A percentile compares a stretch with the other conserved stretches of the same genome.
phyloP scores from a whole-genome alignment of 2,329 filamentous ascomycete genomes.

The Scytalidium sp. region DNA sequence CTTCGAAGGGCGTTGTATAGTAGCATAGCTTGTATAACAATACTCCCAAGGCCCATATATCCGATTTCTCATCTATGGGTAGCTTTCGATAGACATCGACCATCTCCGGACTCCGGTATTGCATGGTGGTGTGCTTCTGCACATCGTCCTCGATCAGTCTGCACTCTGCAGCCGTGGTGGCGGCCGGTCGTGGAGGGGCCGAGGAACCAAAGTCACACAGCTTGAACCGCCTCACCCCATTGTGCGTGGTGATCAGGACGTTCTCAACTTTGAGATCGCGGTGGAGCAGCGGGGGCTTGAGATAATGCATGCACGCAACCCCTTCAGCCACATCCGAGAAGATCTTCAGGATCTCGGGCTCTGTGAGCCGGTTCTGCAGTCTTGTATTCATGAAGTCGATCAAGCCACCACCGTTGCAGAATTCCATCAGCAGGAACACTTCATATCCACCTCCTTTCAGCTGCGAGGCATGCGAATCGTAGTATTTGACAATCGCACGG shows the following conservation, averaged over 20 bases:
- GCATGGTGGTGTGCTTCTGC: constrained; percentile 93
- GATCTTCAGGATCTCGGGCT: constrained; percentile 96
- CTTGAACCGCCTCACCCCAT: constrained; percentile 77
- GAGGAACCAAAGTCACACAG: constrained; percentile 97
- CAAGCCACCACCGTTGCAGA: constrained; percentile 87
- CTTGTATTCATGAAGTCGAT: constrained; percentile 99
- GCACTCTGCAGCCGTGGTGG: constrained; percentile 83
- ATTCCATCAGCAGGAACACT: constrained; percentile 98
- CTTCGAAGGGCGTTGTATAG: constrained; percentile 98
- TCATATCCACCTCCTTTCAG: constrained; percentile 91
- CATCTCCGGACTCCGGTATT: constrained; percentile 98
- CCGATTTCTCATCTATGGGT: constrained; percentile 96
- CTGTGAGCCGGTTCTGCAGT: constrained; percentile 91
- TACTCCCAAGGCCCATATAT: constrained; percentile 94
- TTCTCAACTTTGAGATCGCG: constrained; percentile 98
- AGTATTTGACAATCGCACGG: constrained; percentile 93
- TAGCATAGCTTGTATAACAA: constrained; percentile 98
- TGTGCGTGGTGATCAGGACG: constrained; percentile 72
- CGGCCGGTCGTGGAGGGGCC: constrained; percentile 78
- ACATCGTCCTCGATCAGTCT: constrained; percentile 94
- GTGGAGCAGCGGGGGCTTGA: constrained; percentile 89
- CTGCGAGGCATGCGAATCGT: constrained; percentile 96
- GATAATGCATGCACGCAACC: constrained; percentile 98
- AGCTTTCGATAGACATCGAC: constrained; percentile 96
- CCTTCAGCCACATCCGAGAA: constrained; percentile 95